Evolutionary conservation across 768 basidiomycete genomes (phyloP), one percentile per base, ranked within the genome.

Genomic region (Hericium coralloides): DNA sequence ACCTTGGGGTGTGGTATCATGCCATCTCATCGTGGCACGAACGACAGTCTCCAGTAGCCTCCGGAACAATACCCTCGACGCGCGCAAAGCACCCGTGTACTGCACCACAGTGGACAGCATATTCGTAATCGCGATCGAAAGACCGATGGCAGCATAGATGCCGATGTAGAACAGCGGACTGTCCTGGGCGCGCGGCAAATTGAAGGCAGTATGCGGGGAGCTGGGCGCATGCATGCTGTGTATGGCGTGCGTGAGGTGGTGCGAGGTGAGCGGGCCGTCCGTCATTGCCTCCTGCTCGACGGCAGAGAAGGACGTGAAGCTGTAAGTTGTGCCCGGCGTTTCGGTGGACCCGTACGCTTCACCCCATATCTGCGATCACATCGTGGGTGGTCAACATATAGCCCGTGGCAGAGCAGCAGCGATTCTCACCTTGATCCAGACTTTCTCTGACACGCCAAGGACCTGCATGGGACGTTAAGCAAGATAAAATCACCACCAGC

Each of bases 1-100:
- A 76, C 89, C 89, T 69, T 87, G 82, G 1, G 91, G 91, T 0
- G 91, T 92, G 0, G 85, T 83, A 65, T 92, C 89, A 65, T 85
- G 85, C 77, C 87, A 90, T 55, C 90, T 78, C 77, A 93, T 91
- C 5, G 92, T 92, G 8, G 91, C 89, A 14, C 82, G 76, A 17
- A 92, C 83, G 10, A 94, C 87, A 0, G 79, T 79, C 7, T 76
- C 79, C 53, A 93, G 70, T 38, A 94, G 70, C 52, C 76, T 74
- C 62, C 72, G 79, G 66, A 74, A 77, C 37, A 74, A 62, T 3
- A 65, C 60, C 41, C 69, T 63, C 37, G 71, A 72, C 8, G 69
- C 73, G 41, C 69, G 68, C 57, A 76, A 57, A 3, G 81, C 81
- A 37, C 84, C 87, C 0, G 80, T 81, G 62, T 79, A 84, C 65